phyloP scores from a whole-genome alignment of 2,329 filamentous ascomycete genomes.

The Trichophyton verrucosum region DNA sequence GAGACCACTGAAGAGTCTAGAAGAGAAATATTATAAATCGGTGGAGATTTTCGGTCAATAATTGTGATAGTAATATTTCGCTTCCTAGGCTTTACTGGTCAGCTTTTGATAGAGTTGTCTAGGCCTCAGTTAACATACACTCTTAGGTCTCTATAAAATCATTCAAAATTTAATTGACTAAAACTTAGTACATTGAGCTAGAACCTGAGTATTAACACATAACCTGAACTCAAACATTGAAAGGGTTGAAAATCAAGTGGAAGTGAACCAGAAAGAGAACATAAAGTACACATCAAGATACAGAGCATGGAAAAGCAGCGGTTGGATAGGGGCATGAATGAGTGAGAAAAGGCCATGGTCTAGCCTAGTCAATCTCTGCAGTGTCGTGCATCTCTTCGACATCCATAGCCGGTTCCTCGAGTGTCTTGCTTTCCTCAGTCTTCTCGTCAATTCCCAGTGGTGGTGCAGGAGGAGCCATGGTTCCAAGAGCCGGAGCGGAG shows the following conservation, averaged over 20 bases:
- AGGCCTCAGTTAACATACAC: background rate
- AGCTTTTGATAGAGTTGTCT: background rate
- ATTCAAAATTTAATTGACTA: background rate
- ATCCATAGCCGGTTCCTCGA: constrained; percentile 8
- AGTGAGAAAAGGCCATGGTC: background rate
- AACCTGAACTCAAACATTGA: background rate
- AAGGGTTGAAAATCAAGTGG: background rate
- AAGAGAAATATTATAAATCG: background rate
- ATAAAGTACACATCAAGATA: background rate
- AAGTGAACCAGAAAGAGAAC: background rate
- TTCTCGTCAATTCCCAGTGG: constrained; percentile 1
- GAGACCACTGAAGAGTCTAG: background rate
- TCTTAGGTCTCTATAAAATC: background rate
- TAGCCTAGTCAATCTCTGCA: constrained; percentile 18
- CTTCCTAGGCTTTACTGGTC: background rate
- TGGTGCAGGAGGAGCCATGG: constrained; percentile 20
- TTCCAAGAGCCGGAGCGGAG: constrained; percentile 34
- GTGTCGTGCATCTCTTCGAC: constrained; percentile 17
- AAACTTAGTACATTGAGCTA: background rate
- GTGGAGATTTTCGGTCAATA: background rate
- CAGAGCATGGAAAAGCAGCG: background rate
- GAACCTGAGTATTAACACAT: background rate
- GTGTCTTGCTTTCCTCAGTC: background rate
- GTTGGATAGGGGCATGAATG: background rate
- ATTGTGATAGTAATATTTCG: background rate